These are phyloP conservation scores for Noccaea bulbosa DNA, from an alignment of 345 rosid species.

Conservation along the genomic window DNA sequence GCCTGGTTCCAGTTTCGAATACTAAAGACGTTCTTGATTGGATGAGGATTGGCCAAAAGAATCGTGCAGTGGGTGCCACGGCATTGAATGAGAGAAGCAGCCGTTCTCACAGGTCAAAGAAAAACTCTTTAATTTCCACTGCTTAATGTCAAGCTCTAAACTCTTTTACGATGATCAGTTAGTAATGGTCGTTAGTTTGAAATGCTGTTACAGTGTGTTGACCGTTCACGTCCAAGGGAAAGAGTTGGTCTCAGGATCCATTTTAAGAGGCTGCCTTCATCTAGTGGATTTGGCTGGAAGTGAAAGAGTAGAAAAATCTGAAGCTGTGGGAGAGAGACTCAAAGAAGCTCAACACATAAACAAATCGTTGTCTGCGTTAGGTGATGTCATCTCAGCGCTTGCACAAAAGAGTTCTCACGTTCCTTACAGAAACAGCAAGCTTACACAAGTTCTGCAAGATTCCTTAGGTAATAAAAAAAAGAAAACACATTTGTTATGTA, in stretches of 20 bases:
- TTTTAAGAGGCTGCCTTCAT: slow-evolving; percentile 88
- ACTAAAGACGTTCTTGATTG: slow-evolving; percentile 91
- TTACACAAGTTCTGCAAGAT: slow-evolving; percentile 93
- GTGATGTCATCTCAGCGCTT: slow-evolving; percentile 95
- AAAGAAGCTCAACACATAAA: slow-evolving; percentile 98
- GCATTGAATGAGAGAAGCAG: slow-evolving; percentile 97
- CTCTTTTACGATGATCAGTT: background rate
- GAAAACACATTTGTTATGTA: too few relatives aligned
- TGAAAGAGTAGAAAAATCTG: slow-evolving; percentile 96
- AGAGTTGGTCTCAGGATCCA: slow-evolving; percentile 80
- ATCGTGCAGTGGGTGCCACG: slow-evolving; percentile 97
- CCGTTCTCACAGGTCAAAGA: slow-evolving; percentile 81
- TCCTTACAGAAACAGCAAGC: slow-evolving; percentile 97
- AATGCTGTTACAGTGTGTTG: slow-evolving; percentile 60
- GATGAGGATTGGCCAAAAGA: slow-evolving; percentile 89
- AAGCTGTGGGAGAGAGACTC: slow-evolving; percentile 94
- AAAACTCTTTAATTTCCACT: too few relatives aligned
- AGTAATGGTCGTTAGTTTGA: slow-evolving; percentile 4
- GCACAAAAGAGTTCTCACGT: slow-evolving; percentile 92
- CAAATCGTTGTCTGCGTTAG: slow-evolving; percentile 89
- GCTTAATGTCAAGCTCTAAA: background rate
- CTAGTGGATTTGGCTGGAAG: slow-evolving; percentile 98
- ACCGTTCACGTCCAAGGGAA: slow-evolving; percentile 93
- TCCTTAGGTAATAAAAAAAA: slow-evolving; percentile 62
- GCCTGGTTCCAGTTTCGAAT: slow-evolving; percentile 78